phyloP scores from a whole-genome alignment of 2,329 filamentous ascomycete genomes.

The Aspergillus versicolor region DNA sequence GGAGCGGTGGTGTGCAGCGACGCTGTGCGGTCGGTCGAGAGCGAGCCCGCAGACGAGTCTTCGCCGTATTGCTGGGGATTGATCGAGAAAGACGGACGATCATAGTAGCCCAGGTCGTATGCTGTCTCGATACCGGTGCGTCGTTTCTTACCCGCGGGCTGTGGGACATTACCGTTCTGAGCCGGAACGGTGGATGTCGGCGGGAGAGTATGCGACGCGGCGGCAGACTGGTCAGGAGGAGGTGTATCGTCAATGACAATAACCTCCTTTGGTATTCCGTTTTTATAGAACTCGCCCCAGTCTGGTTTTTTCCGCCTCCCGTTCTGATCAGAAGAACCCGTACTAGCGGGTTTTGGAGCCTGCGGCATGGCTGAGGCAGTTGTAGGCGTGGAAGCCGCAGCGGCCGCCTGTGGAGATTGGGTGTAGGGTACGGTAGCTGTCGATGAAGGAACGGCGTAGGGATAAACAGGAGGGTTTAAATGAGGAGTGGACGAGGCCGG shows the following conservation, averaged over 20 bases:
- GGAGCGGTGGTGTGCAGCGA: conserved; percentile 85
- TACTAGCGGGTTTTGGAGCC: conserved; percentile 39
- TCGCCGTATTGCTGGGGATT: conserved; percentile 69
- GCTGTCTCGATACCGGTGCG: conserved; percentile 62
- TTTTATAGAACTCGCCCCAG: conserved; percentile 79
- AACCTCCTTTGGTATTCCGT: conserved; percentile 78
- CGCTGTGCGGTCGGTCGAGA: conserved; percentile 79
- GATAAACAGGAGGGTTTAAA: conserved; percentile 44
- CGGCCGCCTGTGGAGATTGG: conserved; percentile 37
- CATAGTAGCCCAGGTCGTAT: conserved; percentile 72
- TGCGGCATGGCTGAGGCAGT: conserved; percentile 39
- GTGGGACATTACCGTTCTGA: conserved; percentile 29
- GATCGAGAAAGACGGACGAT: conserved; percentile 69
- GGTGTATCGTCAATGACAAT: conserved; percentile 77
- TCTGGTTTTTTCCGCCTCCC: conserved; percentile 64
- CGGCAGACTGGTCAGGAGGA: conserved; percentile 38
- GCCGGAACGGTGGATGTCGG: conserved; percentile 27
- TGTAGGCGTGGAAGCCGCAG: conserved; percentile 25
- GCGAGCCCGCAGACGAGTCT: conserved; percentile 66
- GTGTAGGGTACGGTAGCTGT: conserved; percentile 33
- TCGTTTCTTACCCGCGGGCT: conserved; percentile 66
- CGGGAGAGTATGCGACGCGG: conserved; percentile 21
- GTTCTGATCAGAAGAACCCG: conserved; percentile 38
- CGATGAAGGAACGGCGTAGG: conserved; percentile 39
- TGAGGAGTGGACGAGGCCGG: conserved; percentile 48